phyloP scores from a whole-genome alignment of 1,284 basidiomycete genomes.

The Puccinia polysora region DNA sequence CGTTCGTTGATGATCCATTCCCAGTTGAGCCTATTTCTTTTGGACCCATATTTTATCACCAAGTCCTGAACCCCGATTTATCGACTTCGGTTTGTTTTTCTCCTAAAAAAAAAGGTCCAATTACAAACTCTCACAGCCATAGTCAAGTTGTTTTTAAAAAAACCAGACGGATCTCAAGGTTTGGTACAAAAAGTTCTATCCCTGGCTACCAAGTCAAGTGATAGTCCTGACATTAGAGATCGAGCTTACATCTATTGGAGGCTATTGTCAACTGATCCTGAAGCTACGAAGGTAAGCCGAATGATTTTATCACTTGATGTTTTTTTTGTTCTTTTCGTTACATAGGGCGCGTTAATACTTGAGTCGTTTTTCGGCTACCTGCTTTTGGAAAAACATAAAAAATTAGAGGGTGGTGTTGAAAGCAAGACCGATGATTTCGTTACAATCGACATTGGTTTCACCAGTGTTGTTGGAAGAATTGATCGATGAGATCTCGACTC shows the following conservation, averaged over 20 bases:
- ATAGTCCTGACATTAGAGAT: slow-evolving; percentile 94
- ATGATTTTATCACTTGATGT: not conserved
- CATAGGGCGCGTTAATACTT: not conserved
- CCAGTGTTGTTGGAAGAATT: slow-evolving; percentile 89
- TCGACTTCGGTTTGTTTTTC: not conserved
- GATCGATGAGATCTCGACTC: slow-evolving; percentile 64
- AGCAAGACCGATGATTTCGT: slow-evolving; percentile 82
- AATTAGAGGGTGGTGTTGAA: slow-evolving; percentile 80
- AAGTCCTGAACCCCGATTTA: not conserved
- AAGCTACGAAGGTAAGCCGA: slow-evolving; percentile 64
- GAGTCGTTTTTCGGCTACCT: not conserved
- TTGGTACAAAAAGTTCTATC: slow-evolving; percentile 93
- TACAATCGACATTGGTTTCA: slow-evolving; percentile 83
- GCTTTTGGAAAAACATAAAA: not conserved
- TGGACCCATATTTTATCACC: too few relatives aligned
- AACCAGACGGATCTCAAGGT: slow-evolving; percentile 79
- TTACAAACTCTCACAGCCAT: slow-evolving; percentile 87
- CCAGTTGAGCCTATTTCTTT: slow-evolving; percentile 61
- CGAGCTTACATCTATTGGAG: slow-evolving; percentile 99
- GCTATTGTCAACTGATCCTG: slow-evolving; percentile 85
- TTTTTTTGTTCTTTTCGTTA: not conserved
- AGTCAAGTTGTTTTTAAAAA: slow-evolving; percentile 95
- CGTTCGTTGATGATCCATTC: slow-evolving; percentile 82
- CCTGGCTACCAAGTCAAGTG: slow-evolving; percentile 93
- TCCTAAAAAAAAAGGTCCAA: slow-evolving; percentile 67